Evolutionary conservation across 1,284 basidiomycete species (phyloP).

Genomic region (Apiotrichum sp.): DNA sequence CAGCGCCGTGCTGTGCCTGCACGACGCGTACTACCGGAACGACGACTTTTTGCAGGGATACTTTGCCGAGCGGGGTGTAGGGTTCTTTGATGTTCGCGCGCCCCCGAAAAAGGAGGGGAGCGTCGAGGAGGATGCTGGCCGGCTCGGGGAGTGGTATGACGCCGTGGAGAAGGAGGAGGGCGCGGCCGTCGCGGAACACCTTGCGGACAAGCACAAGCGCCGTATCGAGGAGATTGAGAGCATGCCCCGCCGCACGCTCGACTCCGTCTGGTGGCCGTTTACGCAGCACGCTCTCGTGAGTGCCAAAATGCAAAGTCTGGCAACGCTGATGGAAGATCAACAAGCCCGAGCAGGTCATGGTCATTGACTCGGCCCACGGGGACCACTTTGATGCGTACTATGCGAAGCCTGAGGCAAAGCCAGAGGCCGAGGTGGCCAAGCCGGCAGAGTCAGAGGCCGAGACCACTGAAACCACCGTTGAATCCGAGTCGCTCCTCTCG

Average conservation of each 20-base stretch:
- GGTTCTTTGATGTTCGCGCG: slow-evolving; percentile 33
- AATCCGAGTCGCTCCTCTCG: slow-evolving; percentile 50
- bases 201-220: slow-evolving; percentile 60
- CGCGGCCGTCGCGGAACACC: slow-evolving; percentile 54
- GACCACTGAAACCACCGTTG: not conserved
- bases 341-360: slow-evolving; percentile 66
- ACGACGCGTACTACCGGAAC: slow-evolving; percentile 81
- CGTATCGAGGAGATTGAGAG: slow-evolving; percentile 65
- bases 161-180: slow-evolving; percentile 30
- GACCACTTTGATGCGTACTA: slow-evolving; percentile 76
- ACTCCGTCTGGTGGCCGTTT: slow-evolving; percentile 94
- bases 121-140: slow-evolving; percentile 55
- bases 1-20: slow-evolving; percentile 79
- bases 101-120: slow-evolving; percentile 50
- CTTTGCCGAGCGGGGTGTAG: slow-evolving; percentile 59
- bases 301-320: not conserved
- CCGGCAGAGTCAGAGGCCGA: slow-evolving; percentile 18
- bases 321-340: slow-evolving; percentile 50
- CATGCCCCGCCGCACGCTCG: slow-evolving; percentile 70
- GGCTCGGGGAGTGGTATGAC: slow-evolving; percentile 67
- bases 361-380: slow-evolving; percentile 83
- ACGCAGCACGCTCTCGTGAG: slow-evolving; percentile 69
- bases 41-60: slow-evolving; percentile 73
- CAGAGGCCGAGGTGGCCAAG: no score
- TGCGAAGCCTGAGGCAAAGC: slow-evolving; percentile 19